Base-by-base conservation (phyloP, 1,139 yeast species). In the Sugiyamaella paludigena region DNA sequence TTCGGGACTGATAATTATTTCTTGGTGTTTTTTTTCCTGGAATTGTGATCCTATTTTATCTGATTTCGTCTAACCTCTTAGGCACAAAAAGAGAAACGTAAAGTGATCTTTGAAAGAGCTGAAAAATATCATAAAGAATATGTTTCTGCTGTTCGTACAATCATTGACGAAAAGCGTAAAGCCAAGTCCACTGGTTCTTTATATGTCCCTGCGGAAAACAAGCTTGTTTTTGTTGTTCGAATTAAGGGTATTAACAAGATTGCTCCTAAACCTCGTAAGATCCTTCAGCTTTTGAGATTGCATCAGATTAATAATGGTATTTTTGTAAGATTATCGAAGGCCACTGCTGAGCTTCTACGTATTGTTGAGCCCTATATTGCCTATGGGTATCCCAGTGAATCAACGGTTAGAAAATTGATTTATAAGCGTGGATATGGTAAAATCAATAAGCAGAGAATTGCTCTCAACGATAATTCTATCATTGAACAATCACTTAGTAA, bases 391-490 rank as follows among this genome's bases (percentile, higher is more conserved):
- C 98, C 98, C 79, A 86, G 87, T 72, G 82, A 88, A 73, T 78
- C 96, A 62, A 87, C 98, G 76, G 83, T 91, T 72, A 91, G 97
- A 81, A 87, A 91, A 78, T 87, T 92, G 75, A 76, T 92, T 70
- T 94, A 94, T 97, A 92, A 92, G 95, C 92, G 99, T 83, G 99
- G 98, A 76, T 85, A 78, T 94, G 98, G 97, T 79, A 92, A 92
- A 88, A 77, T 94, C 75, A 89, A 89, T 95, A 88, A 87, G 83
- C 98, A 92, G 83, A 91, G 98, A 83, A 79, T 91, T 68, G 82
- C 97, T 67, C 83, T 92, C 69, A 47, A 57, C 49, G 98, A 92
- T 77, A 94, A 94, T 81, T 73, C 95, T 62, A 83, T 91, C 79
- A 82, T 92, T 72, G 98, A 92, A 83, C 92, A 86, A 71, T 69